A percentile compares a stretch with the other conserved stretches of the same genome.
These are phyloP conservation scores for Pseudocercospora cruenta DNA, from an alignment of 2,329 filamentous ascomycete species.

Conservation along the genomic window DNA sequence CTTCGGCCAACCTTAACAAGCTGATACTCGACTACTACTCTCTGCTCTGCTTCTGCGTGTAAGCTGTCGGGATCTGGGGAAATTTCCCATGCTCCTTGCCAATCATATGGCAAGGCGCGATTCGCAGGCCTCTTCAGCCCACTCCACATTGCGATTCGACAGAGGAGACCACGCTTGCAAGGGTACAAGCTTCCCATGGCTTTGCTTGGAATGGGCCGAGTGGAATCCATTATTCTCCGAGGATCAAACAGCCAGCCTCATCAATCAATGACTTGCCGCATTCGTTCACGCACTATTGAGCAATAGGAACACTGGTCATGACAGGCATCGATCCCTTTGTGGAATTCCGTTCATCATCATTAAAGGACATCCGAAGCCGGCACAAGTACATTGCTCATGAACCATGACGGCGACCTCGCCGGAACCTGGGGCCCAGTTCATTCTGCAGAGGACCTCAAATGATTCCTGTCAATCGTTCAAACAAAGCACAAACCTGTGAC, in stretches of 20 bases:
- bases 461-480: not conserved
- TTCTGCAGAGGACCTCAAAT: not conserved
- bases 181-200: constrained; percentile 1
- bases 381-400: not conserved
- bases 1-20: constrained; percentile 16
- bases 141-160: not conserved
- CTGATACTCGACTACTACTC: not conserved
- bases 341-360: not conserved
- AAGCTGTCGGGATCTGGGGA: constrained; percentile 8
- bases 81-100: constrained; percentile 6
- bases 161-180: constrained; percentile 5
- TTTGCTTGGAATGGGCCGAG: not conserved
- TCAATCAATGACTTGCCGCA: not conserved
- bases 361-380: not conserved
- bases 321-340: not conserved
- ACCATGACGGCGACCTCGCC: not conserved
- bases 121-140: not conserved
- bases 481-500: not conserved
- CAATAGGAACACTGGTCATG: not conserved
- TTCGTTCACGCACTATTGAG: not conserved
- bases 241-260: constrained; percentile 2
- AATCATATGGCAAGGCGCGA: constrained; percentile 10
- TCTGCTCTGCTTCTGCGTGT: constrained; percentile 2
- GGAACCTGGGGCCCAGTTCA: not conserved
- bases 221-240: not conserved